Percentiles rank a stretch among this genome's conserved stretches.
phyloP scores from a whole-genome alignment of 2,329 filamentous ascomycete genomes.

The Chalaropsis thielavioides region DNA sequence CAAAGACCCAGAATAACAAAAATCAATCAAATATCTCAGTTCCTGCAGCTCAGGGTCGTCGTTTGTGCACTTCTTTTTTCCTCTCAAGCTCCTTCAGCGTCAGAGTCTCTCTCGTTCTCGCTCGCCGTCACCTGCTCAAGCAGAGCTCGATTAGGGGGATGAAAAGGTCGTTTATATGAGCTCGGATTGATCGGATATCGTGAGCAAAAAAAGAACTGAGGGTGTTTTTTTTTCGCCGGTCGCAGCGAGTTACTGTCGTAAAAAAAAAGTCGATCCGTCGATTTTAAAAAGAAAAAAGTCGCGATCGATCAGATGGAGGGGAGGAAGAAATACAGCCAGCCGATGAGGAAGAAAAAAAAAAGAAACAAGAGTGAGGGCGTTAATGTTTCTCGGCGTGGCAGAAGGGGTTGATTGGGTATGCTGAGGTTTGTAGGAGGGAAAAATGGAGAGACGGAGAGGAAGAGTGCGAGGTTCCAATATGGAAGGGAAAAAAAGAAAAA shows the following conservation, averaged over 20 bases:
- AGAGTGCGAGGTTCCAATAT: constrained; percentile 20
- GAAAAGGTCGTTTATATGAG: background rate
- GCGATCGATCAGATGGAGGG: constrained; percentile 13
- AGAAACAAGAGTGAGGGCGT: constrained; percentile 1
- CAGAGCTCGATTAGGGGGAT: constrained; percentile 14
- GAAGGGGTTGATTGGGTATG: constrained; percentile 8
- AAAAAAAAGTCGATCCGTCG: constrained; percentile 14
- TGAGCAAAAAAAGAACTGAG: constrained; percentile 1
- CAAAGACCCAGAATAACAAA: background rate
- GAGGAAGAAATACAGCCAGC: constrained; percentile 14
- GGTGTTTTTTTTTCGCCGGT: background rate
- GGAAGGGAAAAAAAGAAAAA: constrained; percentile 9
- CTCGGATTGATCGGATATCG: constrained; percentile 1
- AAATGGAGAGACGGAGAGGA: constrained; percentile 6
- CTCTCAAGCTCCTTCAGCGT: background rate
- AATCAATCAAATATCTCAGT: background rate
- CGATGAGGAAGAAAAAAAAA: constrained; percentile 11
- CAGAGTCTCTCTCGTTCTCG: background rate
- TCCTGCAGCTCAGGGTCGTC: background rate
- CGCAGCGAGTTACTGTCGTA: constrained; percentile 8
- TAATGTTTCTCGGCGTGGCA: constrained; percentile 6
- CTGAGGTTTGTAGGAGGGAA: constrained; percentile 16
- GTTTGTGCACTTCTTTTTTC: background rate
- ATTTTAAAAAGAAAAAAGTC: constrained; percentile 11
- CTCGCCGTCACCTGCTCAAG: constrained; percentile 16